phyloP scores from a whole-genome alignment of 2,329 filamentous ascomycete species.

The Pseudonectria foliicola region DNA sequence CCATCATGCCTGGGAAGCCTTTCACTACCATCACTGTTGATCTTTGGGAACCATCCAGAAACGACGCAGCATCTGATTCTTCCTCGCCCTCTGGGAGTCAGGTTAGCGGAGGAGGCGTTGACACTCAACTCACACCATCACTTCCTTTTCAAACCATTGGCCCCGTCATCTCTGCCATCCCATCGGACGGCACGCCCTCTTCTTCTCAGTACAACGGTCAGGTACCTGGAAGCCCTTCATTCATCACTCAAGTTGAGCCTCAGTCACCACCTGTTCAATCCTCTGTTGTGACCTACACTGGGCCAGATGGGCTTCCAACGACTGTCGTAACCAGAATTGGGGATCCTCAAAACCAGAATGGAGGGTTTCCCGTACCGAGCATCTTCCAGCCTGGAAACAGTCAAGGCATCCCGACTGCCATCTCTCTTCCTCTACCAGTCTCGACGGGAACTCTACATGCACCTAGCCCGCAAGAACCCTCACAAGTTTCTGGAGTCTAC shows the following conservation, averaged over 20 bases:
- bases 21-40: conserved; percentile 32
- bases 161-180: conserved; percentile 6
- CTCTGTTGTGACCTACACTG: conserved; percentile 13
- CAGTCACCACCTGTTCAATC: conserved; percentile 9
- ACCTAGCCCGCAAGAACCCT: conserved; percentile 5
- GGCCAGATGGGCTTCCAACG: conserved; percentile 21
- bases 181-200: conserved; percentile 6
- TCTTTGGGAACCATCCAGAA: conserved; percentile 22
- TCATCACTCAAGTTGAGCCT: conserved; percentile 11
- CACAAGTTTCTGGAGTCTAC: conserved; percentile 5
- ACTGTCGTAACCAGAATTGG: conserved; percentile 13
- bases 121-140: conserved; percentile 8
- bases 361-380: conserved; percentile 7
- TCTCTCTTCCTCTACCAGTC: conserved; percentile 9
- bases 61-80: conserved; percentile 5
- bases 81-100: conserved; percentile 7
- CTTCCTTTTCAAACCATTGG: conserved; percentile 10
- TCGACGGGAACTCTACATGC: conserved; percentile 5
- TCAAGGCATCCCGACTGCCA: conserved; percentile 11
- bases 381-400: conserved; percentile 5
- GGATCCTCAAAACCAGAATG: conserved; percentile 5
- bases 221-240: conserved; percentile 13
- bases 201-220: conserved; percentile 9
- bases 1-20: conserved; percentile 8
- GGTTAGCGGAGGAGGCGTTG: conserved; percentile 8